These are phyloP conservation scores for Sequoia sempervirens DNA, from an alignment of 75 land plant species.

Conservation along the genomic window DNA sequence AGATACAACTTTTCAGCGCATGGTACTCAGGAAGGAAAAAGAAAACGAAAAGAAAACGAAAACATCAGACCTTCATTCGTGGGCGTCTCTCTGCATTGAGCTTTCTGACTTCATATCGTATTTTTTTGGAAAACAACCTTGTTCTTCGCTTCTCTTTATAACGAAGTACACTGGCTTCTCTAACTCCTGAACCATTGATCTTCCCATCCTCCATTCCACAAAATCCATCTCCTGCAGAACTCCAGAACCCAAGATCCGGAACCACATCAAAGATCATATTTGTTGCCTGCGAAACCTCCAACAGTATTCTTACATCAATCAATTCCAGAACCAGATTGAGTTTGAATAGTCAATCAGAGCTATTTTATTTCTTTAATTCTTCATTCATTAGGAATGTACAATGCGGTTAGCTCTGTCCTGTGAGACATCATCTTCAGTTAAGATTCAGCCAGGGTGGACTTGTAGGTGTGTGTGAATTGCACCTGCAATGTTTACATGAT, in stretches of 20 bases:
- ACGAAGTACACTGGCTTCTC: conserved; percentile 82
- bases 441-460: conserved; percentile 5
- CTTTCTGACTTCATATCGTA: conserved; percentile 88
- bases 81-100: conserved; percentile 91
- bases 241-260: conserved; percentile 18
- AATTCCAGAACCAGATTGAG: conserved; percentile 1
- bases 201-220: conserved; percentile 10
- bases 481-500: conserved; percentile 7
- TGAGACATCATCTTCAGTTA: conserved; percentile 12
- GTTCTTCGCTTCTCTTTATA: conserved; percentile 93
- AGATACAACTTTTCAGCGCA: background rate
- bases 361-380: conserved; percentile 10
- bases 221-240: conserved; percentile 13
- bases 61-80: conserved; percentile 65
- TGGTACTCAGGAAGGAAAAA: background rate
- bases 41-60: background rate
- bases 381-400: conserved; percentile 7
- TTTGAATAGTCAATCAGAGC: conserved; percentile 8
- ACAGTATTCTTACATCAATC: conserved; percentile 7
- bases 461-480: conserved; percentile 6
- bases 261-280: conserved; percentile 38
- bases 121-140: conserved; percentile 89
- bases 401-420: conserved; percentile 11
- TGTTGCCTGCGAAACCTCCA: conserved; percentile 38
- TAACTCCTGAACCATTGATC: conserved; percentile 25